Conservation (phyloP, 352 stramenopile genomes). For the Pythium brachiatum region DNA sequence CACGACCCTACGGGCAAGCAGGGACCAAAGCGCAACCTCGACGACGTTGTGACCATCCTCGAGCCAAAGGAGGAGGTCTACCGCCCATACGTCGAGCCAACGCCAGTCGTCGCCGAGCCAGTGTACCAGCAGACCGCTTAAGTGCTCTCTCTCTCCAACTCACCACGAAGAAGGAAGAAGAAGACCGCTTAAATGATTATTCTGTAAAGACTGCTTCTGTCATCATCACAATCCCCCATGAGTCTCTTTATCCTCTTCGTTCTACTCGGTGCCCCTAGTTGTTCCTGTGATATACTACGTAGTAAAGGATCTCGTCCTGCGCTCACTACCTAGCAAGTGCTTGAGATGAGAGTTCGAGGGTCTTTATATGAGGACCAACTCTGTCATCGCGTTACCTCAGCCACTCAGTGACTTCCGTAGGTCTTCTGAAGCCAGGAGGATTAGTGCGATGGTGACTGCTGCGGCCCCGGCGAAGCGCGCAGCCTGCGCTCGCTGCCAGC, state of each 20-base stretch:
- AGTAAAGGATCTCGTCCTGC: too few relatives aligned
- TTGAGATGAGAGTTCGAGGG: too few relatives aligned
- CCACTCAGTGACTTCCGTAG: too few relatives aligned
- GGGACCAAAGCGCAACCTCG: conserved; percentile 96
- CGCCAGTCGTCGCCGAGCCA: conserved; percentile 37
- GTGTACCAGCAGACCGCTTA: conserved; percentile 56
- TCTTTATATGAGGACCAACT: too few relatives aligned
- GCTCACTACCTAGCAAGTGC: too few relatives aligned
- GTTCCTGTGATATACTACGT: too few relatives aligned
- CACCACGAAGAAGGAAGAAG: not conserved
- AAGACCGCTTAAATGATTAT: conserved; percentile 28
- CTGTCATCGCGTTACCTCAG: too few relatives aligned
- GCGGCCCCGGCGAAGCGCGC: conserved; percentile 22
- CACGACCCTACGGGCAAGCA: conserved; percentile 97
- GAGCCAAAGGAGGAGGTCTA: conserved; percentile 97
- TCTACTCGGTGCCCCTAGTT: too few relatives aligned
- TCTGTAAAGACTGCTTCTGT: conserved; percentile 36
- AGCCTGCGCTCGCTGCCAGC: conserved; percentile 39
- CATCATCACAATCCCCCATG: not conserved
- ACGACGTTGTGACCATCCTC: conserved; percentile 99
- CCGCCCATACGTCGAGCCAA: conserved; percentile 81
- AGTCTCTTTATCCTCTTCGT: too few relatives aligned
- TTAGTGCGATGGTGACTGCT: not conserved
- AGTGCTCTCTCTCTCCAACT: conserved; percentile 18
- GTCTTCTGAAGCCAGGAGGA: too few relatives aligned